A percentile compares a stretch with the other conserved stretches of the same genome.
Conservation (phyloP, 2,329 filamentous ascomycete genomes). For the Exophiala alcalophila region DNA sequence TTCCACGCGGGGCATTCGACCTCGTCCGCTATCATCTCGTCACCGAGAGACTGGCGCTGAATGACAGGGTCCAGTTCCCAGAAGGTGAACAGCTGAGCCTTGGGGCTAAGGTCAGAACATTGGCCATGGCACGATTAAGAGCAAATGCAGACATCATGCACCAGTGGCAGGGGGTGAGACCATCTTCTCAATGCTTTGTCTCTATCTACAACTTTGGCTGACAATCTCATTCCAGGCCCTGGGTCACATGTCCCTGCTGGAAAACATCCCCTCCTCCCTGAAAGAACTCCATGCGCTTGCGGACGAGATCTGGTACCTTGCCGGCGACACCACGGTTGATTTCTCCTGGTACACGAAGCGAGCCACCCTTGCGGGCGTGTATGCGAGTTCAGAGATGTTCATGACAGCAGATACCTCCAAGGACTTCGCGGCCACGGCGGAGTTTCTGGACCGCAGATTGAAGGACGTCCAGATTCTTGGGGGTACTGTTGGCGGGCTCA, state of each 20-base stretch:
- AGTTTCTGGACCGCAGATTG: constrained; percentile 74
- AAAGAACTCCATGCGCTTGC: constrained; percentile 74
- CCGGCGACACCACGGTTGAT: constrained; percentile 79
- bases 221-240: constrained; percentile 61
- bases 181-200: background rate
- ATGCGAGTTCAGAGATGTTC: constrained; percentile 79
- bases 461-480: constrained; percentile 65
- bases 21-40: constrained; percentile 76
- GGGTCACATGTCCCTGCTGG: constrained; percentile 82
- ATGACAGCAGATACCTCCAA: constrained; percentile 84
- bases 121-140: constrained; percentile 74
- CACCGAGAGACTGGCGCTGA: constrained; percentile 61
- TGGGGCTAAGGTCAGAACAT: constrained; percentile 62
- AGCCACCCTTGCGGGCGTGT: constrained; percentile 61
- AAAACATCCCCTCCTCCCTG: constrained; percentile 71
- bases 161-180: constrained; percentile 79
- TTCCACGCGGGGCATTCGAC: constrained; percentile 76
- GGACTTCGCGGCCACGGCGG: constrained; percentile 71
- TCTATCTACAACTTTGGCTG: constrained; percentile 11
- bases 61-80: constrained; percentile 42
- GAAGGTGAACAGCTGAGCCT: constrained; percentile 42
- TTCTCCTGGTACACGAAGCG: constrained; percentile 82
- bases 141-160: constrained; percentile 70
- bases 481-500: constrained; percentile 59
- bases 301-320: constrained; percentile 90